Base-by-base conservation (phyloP, 768 basidiomycete genomes). In the Plicaturopsis crispa region DNA sequence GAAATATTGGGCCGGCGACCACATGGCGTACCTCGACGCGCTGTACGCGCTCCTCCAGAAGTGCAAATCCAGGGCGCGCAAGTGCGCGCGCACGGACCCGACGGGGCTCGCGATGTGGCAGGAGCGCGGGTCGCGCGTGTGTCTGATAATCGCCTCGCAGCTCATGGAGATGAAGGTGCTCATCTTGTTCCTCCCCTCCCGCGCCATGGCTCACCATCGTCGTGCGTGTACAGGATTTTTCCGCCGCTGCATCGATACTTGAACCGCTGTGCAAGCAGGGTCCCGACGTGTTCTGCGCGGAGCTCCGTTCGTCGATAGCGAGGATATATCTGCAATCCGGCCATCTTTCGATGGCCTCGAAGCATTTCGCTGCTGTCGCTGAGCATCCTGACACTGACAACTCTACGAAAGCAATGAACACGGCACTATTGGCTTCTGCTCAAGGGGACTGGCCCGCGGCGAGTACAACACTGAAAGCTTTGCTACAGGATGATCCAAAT, bases 1-100 rank as follows among this genome's bases (percentile, higher is more conserved):
- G 19, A 76, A 75, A 52, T 90, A 88, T 52, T 90, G 87, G 88
- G 67, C 81, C 3, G 84, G 78, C 19, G 87, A 91, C 54, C 69
- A 76, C 51, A 74, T 84, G 71, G 81, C 77, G 2, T 85, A 90
- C 57, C 66, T 89, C 40, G 87, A 91, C 54, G 75, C 78, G 20
- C 67, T 91, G 17, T 66, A 65, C 42, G 72, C 57, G n/a, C 59
- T 90, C 42, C 60, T 90, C 37, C 60, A 52, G 33, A 75, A 70
- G 44, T 87, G 86, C 54, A 73, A 69, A 44, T 44, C 59, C 38
- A 48, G 56, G 28, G 69, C 73, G 16, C 61, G 71, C 24, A 57
- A 60, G 23, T 39, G 65, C 38, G 24, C 31, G 63, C 1, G 52
- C 17, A 48, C 46, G n/a, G 70, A 73, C 41, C 36, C 52, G 5